Percentiles rank a stretch among this genome's conserved stretches.
Conservation (phyloP, 2,329 filamentous ascomycete genomes). For the Zarea fungicola region DNA sequence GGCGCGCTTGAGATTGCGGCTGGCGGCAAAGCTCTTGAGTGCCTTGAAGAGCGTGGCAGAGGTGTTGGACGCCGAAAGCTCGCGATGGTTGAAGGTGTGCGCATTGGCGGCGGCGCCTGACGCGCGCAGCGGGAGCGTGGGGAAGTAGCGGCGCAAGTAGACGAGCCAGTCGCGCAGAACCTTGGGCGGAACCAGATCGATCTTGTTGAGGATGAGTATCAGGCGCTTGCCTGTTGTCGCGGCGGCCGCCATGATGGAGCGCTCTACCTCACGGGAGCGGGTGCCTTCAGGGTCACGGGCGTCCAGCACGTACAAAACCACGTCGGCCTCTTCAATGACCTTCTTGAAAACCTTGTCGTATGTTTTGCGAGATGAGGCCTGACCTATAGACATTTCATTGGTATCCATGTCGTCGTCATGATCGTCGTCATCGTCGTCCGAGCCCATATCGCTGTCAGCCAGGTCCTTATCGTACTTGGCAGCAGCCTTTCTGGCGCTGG, state of each 20-base stretch:
- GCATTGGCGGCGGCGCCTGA: constrained; percentile 78
- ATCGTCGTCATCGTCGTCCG: constrained; percentile 39
- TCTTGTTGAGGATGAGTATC: constrained; percentile 92
- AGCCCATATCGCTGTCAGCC: constrained; percentile 53
- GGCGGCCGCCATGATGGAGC: constrained; percentile 76
- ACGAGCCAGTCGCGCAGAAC: constrained; percentile 81
- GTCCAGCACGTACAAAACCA: constrained; percentile 88
- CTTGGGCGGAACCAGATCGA: constrained; percentile 78
- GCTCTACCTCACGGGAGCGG: constrained; percentile 83
- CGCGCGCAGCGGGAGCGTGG: constrained; percentile 82
- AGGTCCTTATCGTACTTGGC: constrained; percentile 65
- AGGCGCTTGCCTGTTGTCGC: constrained; percentile 78
- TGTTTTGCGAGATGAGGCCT: constrained; percentile 68
- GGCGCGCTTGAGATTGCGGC: constrained; percentile 79
- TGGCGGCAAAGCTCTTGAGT: constrained; percentile 81
- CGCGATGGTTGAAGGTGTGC: constrained; percentile 86
- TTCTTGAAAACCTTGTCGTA: constrained; percentile 97
- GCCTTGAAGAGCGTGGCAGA: constrained; percentile 81
- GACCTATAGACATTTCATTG: constrained; percentile 44
- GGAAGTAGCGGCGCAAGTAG: constrained; percentile 83
- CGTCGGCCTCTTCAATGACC: constrained; percentile 82
- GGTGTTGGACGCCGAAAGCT: constrained; percentile 80
- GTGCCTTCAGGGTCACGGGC: constrained; percentile 89
- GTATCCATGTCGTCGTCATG: constrained; percentile 54
- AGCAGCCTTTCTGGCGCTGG: constrained; percentile 74